Percentiles rank a stretch among this genome's conserved stretches.
Conservation (phyloP, 2,329 filamentous ascomycete genomes). For the Colletotrichum sansevieriae region DNA sequence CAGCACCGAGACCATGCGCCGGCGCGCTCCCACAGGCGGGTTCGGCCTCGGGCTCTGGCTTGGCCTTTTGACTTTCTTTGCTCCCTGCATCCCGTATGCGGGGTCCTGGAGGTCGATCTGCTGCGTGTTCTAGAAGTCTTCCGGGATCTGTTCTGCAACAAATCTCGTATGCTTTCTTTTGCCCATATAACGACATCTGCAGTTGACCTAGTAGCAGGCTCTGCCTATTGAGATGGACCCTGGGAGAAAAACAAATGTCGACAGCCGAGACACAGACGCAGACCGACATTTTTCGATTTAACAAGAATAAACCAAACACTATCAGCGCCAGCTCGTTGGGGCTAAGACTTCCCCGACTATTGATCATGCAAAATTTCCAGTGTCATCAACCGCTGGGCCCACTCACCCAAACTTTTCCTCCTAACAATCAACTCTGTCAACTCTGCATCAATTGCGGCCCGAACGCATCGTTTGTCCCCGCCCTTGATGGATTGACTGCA, state of each 20-base stretch:
- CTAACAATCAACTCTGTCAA: not conserved
- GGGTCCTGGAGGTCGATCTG: slow-evolving; percentile 30
- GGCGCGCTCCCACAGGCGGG: slow-evolving; percentile 26
- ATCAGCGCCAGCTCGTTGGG: slow-evolving; percentile 21
- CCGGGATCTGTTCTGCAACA: slow-evolving; percentile 36
- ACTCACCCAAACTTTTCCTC: slow-evolving; percentile 4
- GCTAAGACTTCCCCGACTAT: slow-evolving; percentile 19
- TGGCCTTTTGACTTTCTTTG: slow-evolving; percentile 23
- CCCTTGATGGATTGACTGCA: slow-evolving; percentile 12
- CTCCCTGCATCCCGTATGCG: slow-evolving; percentile 36
- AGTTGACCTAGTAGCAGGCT: not conserved
- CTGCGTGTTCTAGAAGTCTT: slow-evolving; percentile 39
- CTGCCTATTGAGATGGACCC: not conserved
- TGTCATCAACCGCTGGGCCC: slow-evolving; percentile 1
- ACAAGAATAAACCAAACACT: slow-evolving; percentile 8
- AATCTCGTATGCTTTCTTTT: slow-evolving; percentile 31
- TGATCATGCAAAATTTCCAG: slow-evolving; percentile 28
- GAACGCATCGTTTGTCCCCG: slow-evolving; percentile 18
- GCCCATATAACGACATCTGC: not conserved
- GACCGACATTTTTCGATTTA: slow-evolving; percentile 2
- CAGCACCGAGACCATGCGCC: slow-evolving; percentile 15
- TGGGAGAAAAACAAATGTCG: not conserved
- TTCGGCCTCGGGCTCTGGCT: slow-evolving; percentile 28
- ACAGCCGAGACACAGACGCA: slow-evolving; percentile 6
- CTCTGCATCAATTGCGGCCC: slow-evolving; percentile 5